Conservation (phyloP, 768 basidiomycete species). For the Mycena epipterygia region DNA sequence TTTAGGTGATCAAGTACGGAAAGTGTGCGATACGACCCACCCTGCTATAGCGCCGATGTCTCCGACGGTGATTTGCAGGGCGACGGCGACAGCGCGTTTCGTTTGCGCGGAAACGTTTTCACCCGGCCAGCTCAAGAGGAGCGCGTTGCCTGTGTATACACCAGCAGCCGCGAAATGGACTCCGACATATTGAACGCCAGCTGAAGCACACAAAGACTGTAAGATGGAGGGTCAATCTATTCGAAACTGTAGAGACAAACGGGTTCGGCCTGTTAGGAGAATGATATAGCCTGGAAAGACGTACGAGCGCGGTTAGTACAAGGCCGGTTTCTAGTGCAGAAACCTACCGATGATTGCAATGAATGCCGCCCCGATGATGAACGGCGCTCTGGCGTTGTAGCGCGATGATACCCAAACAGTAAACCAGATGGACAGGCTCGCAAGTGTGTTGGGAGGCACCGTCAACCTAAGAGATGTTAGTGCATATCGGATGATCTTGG, state of each 20-base stretch:
- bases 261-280: slow-evolving; percentile 60
- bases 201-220: slow-evolving; percentile 44
- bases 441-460: slow-evolving; percentile 69
- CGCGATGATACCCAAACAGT: slow-evolving; percentile 67
- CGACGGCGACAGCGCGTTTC: slow-evolving; percentile 72
- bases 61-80: slow-evolving; percentile 75
- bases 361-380: slow-evolving; percentile 64
- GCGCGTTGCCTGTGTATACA: slow-evolving; percentile 69
- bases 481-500: neutral
- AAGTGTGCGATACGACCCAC: slow-evolving; percentile 39
- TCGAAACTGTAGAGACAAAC: slow-evolving; percentile 45
- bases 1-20: neutral
- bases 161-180: slow-evolving; percentile 69
- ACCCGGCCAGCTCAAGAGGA: slow-evolving; percentile 72
- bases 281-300: slow-evolving; percentile 68
- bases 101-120: slow-evolving; percentile 81
- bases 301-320: neutral
- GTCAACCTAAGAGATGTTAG: slow-evolving; percentile 59
- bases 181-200: slow-evolving; percentile 69
- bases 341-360: slow-evolving; percentile 65
- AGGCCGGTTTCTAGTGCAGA: neutral
- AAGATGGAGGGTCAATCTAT: too few relatives aligned
- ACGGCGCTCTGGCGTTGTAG: slow-evolving; percentile 60
- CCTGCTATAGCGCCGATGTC: slow-evolving; percentile 72
- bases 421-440: slow-evolving; percentile 61